A percentile compares a stretch with the other conserved stretches of the same genome.
These are phyloP conservation scores for Serendipita sp. DNA, from an alignment of 768 basidiomycete species.

Conservation along the genomic window DNA sequence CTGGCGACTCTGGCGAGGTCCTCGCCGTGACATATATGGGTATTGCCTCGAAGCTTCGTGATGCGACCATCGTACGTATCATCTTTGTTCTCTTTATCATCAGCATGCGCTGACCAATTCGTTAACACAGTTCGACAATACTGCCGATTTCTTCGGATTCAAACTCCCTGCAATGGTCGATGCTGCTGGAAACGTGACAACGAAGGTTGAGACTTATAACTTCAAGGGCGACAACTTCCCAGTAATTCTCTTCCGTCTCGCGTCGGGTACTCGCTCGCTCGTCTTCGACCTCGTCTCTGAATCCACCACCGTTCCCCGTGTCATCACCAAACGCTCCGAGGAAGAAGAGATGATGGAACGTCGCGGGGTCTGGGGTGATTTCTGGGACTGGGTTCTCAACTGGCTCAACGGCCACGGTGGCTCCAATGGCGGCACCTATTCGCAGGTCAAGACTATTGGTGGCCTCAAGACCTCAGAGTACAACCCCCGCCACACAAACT, in stretches of 20 bases:
- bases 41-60: conserved; percentile 19
- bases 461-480: not conserved
- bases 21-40: conserved; percentile 20
- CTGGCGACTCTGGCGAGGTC: not conserved
- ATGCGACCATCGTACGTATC: conserved; percentile 15
- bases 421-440: not conserved
- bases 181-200: conserved; percentile 12
- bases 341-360: not conserved
- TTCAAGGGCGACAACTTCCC: conserved; percentile 15
- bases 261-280: conserved; percentile 6
- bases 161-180: conserved; percentile 16
- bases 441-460: not conserved
- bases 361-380: not conserved
- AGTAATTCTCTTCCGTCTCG: conserved; percentile 17
- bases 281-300: conserved; percentile 8
- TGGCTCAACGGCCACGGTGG: conserved; percentile 4
- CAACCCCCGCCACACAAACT: conserved; percentile 4
- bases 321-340: not conserved
- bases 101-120: not conserved
- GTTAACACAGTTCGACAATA: conserved; percentile 15
- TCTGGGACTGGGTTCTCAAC: not conserved
- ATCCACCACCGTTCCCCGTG: not conserved
- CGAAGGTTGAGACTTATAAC: conserved; percentile 14
- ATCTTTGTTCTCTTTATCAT: not conserved
- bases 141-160: conserved; percentile 15